Evolutionary conservation across 1,139 yeast species (phyloP).

Genomic region (Kodamaea sp.): DNA sequence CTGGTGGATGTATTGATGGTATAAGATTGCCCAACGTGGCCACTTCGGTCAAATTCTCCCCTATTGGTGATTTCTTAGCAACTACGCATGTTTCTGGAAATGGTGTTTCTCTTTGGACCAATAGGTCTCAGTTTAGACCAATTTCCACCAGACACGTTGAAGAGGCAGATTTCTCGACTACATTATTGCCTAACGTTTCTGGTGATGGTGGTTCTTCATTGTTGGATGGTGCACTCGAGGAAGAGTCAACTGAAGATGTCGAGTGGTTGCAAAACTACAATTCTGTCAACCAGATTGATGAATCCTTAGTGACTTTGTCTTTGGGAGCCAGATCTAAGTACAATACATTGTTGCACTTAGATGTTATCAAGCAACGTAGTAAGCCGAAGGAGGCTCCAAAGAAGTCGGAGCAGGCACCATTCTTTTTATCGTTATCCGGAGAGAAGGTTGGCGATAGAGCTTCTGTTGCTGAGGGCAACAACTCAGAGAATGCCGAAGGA

Average conservation of each 20-base stretch:
- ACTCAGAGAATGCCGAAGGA: slow-evolving; percentile 17
- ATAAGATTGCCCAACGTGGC: slow-evolving; percentile 76
- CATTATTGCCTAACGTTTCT: slow-evolving; percentile 71
- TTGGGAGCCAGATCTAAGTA: slow-evolving; percentile 76
- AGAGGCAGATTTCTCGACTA: slow-evolving; percentile 66
- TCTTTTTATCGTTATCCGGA: slow-evolving; percentile 67
- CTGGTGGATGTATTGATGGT: slow-evolving; percentile 97
- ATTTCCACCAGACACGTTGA: slow-evolving; percentile 75
- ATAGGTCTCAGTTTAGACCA: slow-evolving; percentile 78
- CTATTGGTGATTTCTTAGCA: slow-evolving; percentile 88
- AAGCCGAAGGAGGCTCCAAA: slow-evolving; percentile 89
- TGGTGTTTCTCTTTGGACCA: slow-evolving; percentile 92
- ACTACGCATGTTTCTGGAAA: slow-evolving; percentile 90
- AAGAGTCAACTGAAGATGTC: slow-evolving; percentile 26
- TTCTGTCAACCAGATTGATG: slow-evolving; percentile 66
- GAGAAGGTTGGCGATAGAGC: slow-evolving; percentile 72
- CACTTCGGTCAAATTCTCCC: slow-evolving; percentile 78
- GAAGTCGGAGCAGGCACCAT: slow-evolving; percentile 84
- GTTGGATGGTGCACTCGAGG: slow-evolving; percentile 76
- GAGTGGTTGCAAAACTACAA: slow-evolving; percentile 39
- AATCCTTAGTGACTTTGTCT: slow-evolving; percentile 70
- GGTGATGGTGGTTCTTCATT: slow-evolving; percentile 79
- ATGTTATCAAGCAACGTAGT: slow-evolving; percentile 79
- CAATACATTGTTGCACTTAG: slow-evolving; percentile 77
- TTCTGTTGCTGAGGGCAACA: slow-evolving; percentile 52